These are phyloP conservation scores for Phytophthora idaei DNA, from an alignment of 352 stramenopile species.

Conservation along the genomic window DNA sequence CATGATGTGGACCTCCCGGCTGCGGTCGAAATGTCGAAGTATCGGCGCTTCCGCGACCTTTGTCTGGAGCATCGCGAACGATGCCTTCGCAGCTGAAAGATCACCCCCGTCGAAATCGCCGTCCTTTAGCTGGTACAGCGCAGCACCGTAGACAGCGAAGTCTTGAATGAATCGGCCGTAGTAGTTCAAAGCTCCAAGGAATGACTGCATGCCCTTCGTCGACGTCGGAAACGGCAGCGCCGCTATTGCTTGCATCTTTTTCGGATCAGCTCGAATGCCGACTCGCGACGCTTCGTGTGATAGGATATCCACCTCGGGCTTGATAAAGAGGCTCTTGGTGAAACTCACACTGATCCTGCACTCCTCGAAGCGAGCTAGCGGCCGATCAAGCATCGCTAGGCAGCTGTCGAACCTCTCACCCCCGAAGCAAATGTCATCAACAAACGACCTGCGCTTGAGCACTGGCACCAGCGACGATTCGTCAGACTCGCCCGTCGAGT, in stretches of 20 bases:
- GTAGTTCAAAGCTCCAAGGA: neutral
- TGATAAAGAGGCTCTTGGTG: neutral
- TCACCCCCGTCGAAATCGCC: too few relatives aligned
- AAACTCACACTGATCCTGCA: neutral
- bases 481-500: neutral
- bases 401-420: neutral
- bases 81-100: too few relatives aligned
- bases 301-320: neutral
- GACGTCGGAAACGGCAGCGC: neutral
- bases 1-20: constrained; percentile 12
- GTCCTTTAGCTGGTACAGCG: constrained; percentile 26
- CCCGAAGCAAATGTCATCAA: neutral
- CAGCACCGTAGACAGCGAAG: neutral
- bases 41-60: too few relatives aligned
- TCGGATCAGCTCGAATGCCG: neutral
- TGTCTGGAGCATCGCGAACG: too few relatives aligned
- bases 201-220: neutral
- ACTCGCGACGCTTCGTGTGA: neutral
- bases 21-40: constrained; percentile 15
- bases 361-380: neutral
- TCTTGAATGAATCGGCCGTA: neutral
- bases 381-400: neutral
- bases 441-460: neutral
- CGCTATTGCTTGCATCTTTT: neutral
- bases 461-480: neutral